Conservation (phyloP, 2,329 filamentous ascomycete genomes). For the Sporothrix dimorphospora region DNA sequence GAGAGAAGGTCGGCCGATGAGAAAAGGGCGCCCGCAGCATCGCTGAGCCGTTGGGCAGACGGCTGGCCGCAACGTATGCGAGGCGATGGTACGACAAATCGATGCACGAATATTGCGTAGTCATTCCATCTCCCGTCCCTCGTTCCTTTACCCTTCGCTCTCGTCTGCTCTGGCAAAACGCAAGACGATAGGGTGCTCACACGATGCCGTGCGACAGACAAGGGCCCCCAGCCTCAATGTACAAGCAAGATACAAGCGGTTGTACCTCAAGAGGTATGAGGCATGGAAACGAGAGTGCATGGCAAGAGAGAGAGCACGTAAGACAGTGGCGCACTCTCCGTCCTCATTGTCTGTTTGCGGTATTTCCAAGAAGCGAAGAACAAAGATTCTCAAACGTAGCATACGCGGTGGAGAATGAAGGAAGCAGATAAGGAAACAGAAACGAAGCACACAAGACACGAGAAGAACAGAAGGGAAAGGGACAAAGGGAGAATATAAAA, state of each 20-base stretch:
- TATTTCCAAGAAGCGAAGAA: background rate
- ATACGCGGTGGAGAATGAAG: background rate
- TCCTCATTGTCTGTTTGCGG: background rate
- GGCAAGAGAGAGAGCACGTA: background rate
- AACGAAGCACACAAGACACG: background rate
- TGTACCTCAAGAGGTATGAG: background rate
- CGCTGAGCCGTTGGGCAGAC: background rate
- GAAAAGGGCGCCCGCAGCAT: slow-evolving; percentile 1
- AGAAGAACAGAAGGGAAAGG: background rate
- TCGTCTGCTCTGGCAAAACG: background rate
- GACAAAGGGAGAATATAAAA: background rate
- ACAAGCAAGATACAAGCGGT: background rate
- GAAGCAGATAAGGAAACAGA: background rate
- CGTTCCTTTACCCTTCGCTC: background rate
- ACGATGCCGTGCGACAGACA: slow-evolving; percentile 2
- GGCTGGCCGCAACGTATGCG: background rate
- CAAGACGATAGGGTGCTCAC: background rate
- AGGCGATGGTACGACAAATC: slow-evolving; percentile 20
- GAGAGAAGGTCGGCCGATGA: background rate
- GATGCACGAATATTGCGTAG: background rate
- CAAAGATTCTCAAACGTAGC: background rate
- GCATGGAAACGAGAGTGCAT: slow-evolving; percentile 1
- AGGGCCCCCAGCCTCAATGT: background rate
- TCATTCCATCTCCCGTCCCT: background rate
- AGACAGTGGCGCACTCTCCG: background rate